A percentile compares a stretch with the other conserved stretches of the same genome.
phyloP scores from a whole-genome alignment of 2,329 filamentous ascomycete genomes.

The Fusarium miscanthi region DNA sequence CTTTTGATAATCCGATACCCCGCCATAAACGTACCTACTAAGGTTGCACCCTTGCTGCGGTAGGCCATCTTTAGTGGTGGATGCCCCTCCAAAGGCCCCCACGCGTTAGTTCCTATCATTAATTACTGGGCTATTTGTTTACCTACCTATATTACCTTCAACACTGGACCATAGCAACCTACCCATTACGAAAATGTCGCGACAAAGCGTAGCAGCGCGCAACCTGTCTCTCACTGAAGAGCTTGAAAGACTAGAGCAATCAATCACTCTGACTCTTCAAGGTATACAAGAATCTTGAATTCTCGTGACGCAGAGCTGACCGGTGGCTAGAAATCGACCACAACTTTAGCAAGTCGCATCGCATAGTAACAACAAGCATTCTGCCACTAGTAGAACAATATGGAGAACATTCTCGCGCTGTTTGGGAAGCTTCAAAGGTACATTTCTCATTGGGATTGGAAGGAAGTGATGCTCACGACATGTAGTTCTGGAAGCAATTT shows the following conservation, averaged over 20 bases:
- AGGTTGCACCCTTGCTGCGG: neutral
- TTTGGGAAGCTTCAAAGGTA: conserved; percentile 97
- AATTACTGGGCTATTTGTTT: neutral
- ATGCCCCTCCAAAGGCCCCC: conserved; percentile 20
- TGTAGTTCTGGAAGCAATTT: conserved; percentile 99
- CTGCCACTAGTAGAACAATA: conserved; percentile 95
- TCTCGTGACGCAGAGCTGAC: neutral
- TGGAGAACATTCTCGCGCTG: conserved; percentile 89
- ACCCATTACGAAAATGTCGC: conserved; percentile 56
- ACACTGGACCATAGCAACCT: conserved; percentile 4
- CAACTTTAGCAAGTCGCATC: conserved; percentile 96
- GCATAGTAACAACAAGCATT: conserved; percentile 94
- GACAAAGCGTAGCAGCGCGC: conserved; percentile 60
- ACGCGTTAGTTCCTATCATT: conserved; percentile 7
- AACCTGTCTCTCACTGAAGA: conserved; percentile 89
- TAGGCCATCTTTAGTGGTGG: neutral
- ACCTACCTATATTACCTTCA: conserved; percentile 1
- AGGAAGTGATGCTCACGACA: neutral
- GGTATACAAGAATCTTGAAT: conserved; percentile 59
- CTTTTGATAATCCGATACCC: conserved; percentile 8
- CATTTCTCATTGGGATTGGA: no score
- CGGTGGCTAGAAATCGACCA: conserved; percentile 86
- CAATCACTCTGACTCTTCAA: conserved; percentile 95
- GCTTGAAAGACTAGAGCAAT: conserved; percentile 94
- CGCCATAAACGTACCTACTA: conserved; percentile 9